Conservation (phyloP, 345 rosid species). For the Ceriops zippeliana region DNA sequence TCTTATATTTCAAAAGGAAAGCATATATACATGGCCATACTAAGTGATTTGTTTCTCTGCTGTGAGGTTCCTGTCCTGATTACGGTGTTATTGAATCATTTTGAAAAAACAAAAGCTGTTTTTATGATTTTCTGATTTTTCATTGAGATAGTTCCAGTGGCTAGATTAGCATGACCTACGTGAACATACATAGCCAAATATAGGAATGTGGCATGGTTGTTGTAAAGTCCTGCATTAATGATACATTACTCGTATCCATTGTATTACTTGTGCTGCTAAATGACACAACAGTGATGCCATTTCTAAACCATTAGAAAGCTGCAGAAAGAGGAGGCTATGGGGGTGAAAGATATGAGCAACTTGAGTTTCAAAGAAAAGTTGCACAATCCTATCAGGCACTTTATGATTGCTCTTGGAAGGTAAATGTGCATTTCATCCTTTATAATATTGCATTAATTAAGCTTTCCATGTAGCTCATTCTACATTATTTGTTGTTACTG, state of each 20-base stretch:
- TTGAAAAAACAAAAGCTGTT: too few relatives aligned
- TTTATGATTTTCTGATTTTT: too few relatives aligned
- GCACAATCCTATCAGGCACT: constrained; percentile 53
- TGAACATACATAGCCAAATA: too few relatives aligned
- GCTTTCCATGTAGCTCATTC: not conserved
- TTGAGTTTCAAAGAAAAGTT: constrained; percentile 86
- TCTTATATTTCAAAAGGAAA: not conserved
- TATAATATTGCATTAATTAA: not conserved
- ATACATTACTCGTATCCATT: too few relatives aligned
- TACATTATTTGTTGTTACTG: too few relatives aligned
- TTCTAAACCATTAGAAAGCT: constrained; percentile 45
- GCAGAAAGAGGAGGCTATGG: constrained; percentile 95
- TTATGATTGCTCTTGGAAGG: constrained; percentile 82
- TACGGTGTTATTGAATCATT: too few relatives aligned
- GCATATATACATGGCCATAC: not conserved
- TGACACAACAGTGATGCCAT: not conserved
- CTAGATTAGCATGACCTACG: too few relatives aligned
- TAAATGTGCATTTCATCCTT: constrained; percentile 17
- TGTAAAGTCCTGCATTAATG: too few relatives aligned
- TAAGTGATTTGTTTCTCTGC: not conserved
- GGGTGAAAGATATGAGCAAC: constrained; percentile 78
- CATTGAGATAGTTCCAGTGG: too few relatives aligned
- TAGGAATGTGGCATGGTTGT: too few relatives aligned
- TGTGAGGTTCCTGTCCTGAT: too few relatives aligned
- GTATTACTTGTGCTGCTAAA: too few relatives aligned